Base-by-base conservation (phyloP, 768 basidiomycete genomes). In the Gloeopeniophorella convolvens region DNA sequence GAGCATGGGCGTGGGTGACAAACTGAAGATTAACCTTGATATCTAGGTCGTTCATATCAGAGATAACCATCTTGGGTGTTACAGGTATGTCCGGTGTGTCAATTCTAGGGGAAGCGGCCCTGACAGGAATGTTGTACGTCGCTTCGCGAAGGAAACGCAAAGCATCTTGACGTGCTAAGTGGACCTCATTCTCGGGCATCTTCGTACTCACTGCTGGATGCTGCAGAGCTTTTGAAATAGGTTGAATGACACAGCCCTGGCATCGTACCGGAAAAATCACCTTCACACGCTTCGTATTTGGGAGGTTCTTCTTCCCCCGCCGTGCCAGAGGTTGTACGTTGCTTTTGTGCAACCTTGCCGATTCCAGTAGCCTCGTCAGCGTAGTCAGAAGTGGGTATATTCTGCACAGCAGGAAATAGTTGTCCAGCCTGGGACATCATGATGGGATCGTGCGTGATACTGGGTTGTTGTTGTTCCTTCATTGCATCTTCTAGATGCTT, bases 401-500 rank as follows among this genome's bases (percentile, higher is more conserved):
- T 47, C 47, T 48, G 46, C 42, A 35, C 42, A 43, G 35, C 42
- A 39, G 35, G 40, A 20, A 23, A 4, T 32, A 24, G 23, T 18
- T 20, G 28, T 28, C 42, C 55, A 30, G 32, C 21, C 12, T 41
- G 52, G 24, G 24, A 30, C 4, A n/a, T 16, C 8, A 32, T 32
- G 12, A 9, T 21, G 15, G 3, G 20, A 23, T 13, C 18, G 4
- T 31, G 13, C 9, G 27, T 4, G 36, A 44, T n/a, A 21, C n/a
- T 31, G 26, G 40, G 30, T 4, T 18, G n/a, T 45, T 31, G 20
- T 16, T 45, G 72, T 47, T 70, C 66, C 23, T 59, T 49, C 66
- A 58, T 33, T 59, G 61, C 41, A 56, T 62, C 50, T 69, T 70
- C 20, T 30, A 59, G 33, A 16, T 54, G 43, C 21, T 44, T 45